A percentile compares a stretch with the other conserved stretches of the same genome.
phyloP scores from a whole-genome alignment of 2,329 filamentous ascomycete genomes.

The Fusarium bactridioides region DNA sequence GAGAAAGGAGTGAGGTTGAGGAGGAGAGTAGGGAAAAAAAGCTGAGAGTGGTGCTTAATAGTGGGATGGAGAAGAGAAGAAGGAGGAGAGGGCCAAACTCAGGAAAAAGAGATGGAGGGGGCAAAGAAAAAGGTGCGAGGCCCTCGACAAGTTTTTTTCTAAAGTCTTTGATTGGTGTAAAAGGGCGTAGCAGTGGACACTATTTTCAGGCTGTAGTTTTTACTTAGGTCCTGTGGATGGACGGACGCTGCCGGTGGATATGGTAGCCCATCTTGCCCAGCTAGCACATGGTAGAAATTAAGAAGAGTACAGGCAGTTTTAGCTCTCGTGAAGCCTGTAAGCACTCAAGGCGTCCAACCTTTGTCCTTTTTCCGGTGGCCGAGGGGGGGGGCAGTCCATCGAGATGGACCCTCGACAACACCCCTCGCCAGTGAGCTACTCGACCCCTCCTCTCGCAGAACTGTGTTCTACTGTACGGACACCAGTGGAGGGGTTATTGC shows the following conservation, averaged over 20 bases:
- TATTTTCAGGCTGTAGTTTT: conserved; percentile 16
- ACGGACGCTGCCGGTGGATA: conserved; percentile 35
- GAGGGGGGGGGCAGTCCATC: conserved; percentile 2
- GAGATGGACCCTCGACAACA: conserved; percentile 12
- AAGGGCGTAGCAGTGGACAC: conserved; percentile 39
- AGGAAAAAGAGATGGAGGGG: conserved; percentile 43
- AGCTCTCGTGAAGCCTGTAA: not conserved
- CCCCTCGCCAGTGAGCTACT: conserved; percentile 16
- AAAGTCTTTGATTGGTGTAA: conserved; percentile 48
- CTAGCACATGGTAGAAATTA: not conserved
- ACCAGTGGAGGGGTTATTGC: conserved; percentile 22
- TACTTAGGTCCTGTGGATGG: conserved; percentile 16
- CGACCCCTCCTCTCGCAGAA: conserved; percentile 13
- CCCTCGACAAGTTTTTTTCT: conserved; percentile 50
- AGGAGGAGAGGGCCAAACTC: conserved; percentile 41
- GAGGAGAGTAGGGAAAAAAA: conserved; percentile 37
- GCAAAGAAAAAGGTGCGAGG: conserved; percentile 47
- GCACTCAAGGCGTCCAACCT: not conserved
- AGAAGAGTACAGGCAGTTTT: conserved; percentile 12
- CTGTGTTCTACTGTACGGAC: not conserved
- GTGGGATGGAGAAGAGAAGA: conserved; percentile 44
- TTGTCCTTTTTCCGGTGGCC: not conserved
- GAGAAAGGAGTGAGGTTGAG: conserved; percentile 42
- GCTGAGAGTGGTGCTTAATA: conserved; percentile 39
- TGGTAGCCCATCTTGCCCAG: not conserved